A percentile compares a stretch with the other conserved stretches of the same genome.
phyloP scores from a whole-genome alignment of 176 grass and related monocot species.

The Echinochloa phyllopogon region DNA sequence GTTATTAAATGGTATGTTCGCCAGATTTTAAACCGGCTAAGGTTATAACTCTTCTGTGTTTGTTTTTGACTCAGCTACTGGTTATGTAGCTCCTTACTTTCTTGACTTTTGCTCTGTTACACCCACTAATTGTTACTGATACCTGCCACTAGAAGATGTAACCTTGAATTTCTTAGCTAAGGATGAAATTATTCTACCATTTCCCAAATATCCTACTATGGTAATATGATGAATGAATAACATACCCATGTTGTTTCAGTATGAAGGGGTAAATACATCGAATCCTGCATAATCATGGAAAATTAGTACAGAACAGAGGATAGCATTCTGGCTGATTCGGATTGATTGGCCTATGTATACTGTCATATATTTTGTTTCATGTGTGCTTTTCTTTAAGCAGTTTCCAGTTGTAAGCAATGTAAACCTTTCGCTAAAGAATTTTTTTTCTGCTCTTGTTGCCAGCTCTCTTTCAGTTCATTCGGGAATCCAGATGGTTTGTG shows the following conservation, averaged over 20 bases:
- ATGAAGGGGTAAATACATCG: not conserved
- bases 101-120: not conserved
- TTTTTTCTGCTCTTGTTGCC: not conserved
- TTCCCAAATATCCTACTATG: slow-evolving; percentile 20
- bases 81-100: not conserved
- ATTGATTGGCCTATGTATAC: not conserved
- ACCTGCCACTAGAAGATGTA: not conserved
- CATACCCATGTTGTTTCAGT: not conserved
- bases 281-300: not conserved
- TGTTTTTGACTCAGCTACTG: not conserved
- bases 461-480: not conserved
- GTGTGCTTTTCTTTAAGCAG: not conserved
- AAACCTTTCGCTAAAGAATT: slow-evolving; percentile 18
- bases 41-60: not conserved
- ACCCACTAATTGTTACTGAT: not conserved
- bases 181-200: not conserved
- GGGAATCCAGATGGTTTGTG: not conserved
- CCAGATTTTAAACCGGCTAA: not conserved
- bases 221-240: not conserved
- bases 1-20: slow-evolving; percentile 28
- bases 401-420: not conserved
- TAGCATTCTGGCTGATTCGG: not conserved
- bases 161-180: not conserved
- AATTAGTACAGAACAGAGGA: not conserved
- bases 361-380: not conserved